Conservation (phyloP, 352 stramenopile species). For the Globisporangium alternatum region DNA sequence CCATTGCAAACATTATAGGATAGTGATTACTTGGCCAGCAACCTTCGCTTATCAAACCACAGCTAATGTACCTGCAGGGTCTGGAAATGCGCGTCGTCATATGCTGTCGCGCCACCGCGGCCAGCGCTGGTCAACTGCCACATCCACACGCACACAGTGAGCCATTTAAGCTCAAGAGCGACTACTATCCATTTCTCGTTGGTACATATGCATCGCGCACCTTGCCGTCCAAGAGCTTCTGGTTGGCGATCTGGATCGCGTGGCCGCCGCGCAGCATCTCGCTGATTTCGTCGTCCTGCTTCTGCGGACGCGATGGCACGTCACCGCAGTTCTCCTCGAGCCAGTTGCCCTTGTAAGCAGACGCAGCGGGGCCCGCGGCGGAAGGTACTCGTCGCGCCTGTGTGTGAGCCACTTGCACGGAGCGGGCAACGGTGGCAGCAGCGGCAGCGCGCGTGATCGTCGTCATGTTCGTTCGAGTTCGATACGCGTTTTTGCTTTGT, state of each 20-base stretch:
- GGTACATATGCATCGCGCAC: constrained; percentile 13
- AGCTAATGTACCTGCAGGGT: constrained; percentile 43
- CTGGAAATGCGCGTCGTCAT: constrained; percentile 32
- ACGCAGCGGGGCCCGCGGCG: constrained; percentile 2
- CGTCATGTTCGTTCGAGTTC: constrained; percentile 8
- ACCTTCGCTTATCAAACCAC: too few species aligned
- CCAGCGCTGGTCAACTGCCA: constrained; percentile 31
- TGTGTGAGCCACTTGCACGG: not conserved
- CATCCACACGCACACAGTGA: constrained; percentile 6
- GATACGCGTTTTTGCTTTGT: not conserved
- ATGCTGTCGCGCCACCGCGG: constrained; percentile 33
- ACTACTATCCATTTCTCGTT: not conserved
- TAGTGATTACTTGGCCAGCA: not conserved
- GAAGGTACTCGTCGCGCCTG: not conserved
- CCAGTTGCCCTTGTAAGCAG: constrained; percentile 37
- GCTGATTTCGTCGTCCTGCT: constrained; percentile 43
- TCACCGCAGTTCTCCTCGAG: constrained; percentile 64
- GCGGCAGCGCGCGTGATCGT: not conserved
- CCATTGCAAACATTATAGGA: too few species aligned
- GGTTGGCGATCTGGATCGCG: constrained; percentile 52
- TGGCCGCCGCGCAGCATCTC: constrained; percentile 74
- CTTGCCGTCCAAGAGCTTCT: constrained; percentile 45
- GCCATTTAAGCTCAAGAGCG: not conserved
- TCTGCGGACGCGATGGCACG: constrained; percentile 40
- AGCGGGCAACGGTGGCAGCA: not conserved